Base-by-base conservation (phyloP, 331 rosid species). In the Spiraea crenata region DNA sequence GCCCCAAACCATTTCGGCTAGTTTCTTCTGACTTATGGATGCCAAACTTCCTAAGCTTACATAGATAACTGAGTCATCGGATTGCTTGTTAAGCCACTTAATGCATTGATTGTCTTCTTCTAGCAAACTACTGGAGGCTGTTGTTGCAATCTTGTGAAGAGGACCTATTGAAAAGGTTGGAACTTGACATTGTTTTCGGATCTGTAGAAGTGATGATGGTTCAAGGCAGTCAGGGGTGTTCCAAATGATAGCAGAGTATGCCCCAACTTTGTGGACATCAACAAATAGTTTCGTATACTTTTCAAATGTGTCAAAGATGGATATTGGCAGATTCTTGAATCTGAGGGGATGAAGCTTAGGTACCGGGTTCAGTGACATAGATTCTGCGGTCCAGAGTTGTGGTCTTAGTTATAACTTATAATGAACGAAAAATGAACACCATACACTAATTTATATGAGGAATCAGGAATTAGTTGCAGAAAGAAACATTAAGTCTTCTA, bases 31-130 rank as follows among this genome's bases (percentile, higher is more conserved):
- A 1, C 71, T 71, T 76, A 83, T 58, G 12, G 77, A 66, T 6
- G 79, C 84, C 47, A 85, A 17, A 78, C 87, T 85, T 13, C 90
- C 93, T 41, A 80, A 31, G 63, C 88, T 88, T 40, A 85, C 79
- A 55, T 83, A 82, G 40, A 88, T 6, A 13, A 83, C 89, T 0
- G 89, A 88, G 34, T 69, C 39, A 15, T 14, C 39, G n/a, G 51
- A 5, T 57, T 83, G 86, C 62, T 78, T 66, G 75, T 78, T 63
- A 3, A 88, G 89, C 89, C 93, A 88, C 0, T 66, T 14, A n/a
- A 88, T 58, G 77, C 90, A 88, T 40, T 67, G 64, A 12, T 63
- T 20, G 42, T 80, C 86, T 55, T 77, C 80, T 51, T 42, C 51
- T 1, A 75, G 9, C 19, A 70, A 56, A 85, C 81, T 79, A 35